Conservation (phyloP, 2,329 filamentous ascomycete genomes). For the Penicillium sp. region DNA sequence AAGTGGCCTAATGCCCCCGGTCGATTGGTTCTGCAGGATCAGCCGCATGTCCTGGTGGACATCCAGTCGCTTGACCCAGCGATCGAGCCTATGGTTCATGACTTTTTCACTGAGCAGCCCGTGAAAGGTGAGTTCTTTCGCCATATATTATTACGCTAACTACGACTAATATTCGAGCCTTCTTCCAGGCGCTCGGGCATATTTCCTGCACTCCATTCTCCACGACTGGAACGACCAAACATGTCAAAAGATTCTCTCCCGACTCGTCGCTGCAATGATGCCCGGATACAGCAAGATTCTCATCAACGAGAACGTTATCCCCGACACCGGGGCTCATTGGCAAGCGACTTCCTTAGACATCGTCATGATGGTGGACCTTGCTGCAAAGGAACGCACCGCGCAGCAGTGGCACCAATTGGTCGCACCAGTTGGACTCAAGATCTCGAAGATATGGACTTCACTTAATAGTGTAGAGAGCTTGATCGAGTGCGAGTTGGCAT, state of each 20-base stretch:
- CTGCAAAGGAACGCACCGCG: slow-evolving; percentile 43
- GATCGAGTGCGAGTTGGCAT: too few species aligned
- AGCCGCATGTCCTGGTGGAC: slow-evolving; percentile 7
- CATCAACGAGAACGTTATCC: too few species aligned
- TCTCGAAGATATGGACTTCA: too few species aligned
- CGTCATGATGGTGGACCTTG: slow-evolving; percentile 44
- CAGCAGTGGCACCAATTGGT: slow-evolving; percentile 40
- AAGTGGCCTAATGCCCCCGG: slow-evolving; percentile 11
- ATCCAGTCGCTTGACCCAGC: background rate
- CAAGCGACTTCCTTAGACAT: slow-evolving; percentile 39
- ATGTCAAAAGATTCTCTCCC: slow-evolving; percentile 34
- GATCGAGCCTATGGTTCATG: too few species aligned
- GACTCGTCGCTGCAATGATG: slow-evolving; percentile 36
- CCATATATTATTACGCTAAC: too few species aligned
- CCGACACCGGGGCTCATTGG: too few species aligned
- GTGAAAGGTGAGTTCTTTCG: too few species aligned
- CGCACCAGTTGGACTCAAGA: slow-evolving; percentile 16
- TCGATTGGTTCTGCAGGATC: slow-evolving; percentile 14
- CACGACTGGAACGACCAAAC: slow-evolving; percentile 40
- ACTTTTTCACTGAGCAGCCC: too few species aligned
- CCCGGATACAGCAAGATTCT: background rate
- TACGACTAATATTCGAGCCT: background rate
- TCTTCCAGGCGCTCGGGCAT: slow-evolving; percentile 37
- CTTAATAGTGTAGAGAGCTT: too few species aligned
- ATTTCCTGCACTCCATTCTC: slow-evolving; percentile 37